phyloP scores from a whole-genome alignment of 1,284 basidiomycete species.

The Heliocybe sulcata region DNA sequence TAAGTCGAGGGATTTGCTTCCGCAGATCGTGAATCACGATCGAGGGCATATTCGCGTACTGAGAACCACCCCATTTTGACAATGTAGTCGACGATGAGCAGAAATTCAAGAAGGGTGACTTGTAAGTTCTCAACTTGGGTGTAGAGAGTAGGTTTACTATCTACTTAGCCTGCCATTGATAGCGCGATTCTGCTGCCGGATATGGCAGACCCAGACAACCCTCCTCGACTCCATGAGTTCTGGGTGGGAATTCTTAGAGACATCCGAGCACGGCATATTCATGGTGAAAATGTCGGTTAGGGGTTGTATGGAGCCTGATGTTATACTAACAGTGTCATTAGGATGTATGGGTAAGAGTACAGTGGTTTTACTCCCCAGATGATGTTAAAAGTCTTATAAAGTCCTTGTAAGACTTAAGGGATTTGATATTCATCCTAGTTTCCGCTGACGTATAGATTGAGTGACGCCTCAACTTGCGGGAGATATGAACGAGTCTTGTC shows the following conservation, averaged over 20 bases:
- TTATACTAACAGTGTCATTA: not conserved
- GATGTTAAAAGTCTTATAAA: not conserved
- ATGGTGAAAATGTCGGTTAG: too few relatives aligned
- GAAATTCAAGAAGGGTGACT: not conserved
- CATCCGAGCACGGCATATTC: not conserved
- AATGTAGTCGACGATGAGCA: not conserved
- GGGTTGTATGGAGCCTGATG: too few relatives aligned
- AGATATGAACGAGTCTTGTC: not conserved
- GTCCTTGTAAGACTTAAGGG: not conserved
- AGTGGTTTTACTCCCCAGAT: conserved; percentile 1
- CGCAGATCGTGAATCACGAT: not conserved
- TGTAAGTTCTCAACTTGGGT: not conserved
- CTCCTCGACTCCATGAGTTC: not conserved
- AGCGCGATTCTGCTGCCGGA: not conserved
- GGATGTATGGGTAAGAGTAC: not conserved
- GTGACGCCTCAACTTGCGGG: not conserved
- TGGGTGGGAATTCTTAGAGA: not conserved
- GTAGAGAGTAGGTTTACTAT: not conserved
- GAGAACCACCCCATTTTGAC: too few relatives aligned
- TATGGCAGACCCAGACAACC: not conserved
- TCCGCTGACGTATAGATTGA: not conserved
- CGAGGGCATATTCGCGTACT: too few relatives aligned
- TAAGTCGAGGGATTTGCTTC: not conserved
- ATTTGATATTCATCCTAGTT: not conserved
- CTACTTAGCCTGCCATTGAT: not conserved